phyloP scores from a whole-genome alignment of 768 basidiomycete species.

The Collybiopsis confluens region DNA sequence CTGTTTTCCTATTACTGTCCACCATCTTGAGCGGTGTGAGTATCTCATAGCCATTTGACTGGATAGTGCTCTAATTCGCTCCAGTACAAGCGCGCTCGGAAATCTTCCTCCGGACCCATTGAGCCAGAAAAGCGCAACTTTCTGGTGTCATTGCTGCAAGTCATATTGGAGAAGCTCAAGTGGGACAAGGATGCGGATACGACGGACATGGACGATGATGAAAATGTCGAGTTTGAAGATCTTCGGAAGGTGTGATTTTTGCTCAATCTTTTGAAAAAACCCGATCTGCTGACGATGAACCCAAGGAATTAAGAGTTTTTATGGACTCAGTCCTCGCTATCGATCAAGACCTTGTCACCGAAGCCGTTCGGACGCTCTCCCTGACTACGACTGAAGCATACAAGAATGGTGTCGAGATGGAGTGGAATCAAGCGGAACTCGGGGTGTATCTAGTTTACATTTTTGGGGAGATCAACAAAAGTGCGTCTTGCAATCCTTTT shows the following conservation, averaged over 20 bases:
- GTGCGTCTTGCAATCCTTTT: slow-evolving; percentile 36
- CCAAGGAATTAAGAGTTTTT: slow-evolving; percentile 78
- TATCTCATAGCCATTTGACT: no score
- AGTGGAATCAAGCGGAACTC: slow-evolving; percentile 93
- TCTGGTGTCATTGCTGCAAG: slow-evolving; percentile 70
- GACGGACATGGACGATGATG: slow-evolving; percentile 86
- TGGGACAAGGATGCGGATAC: slow-evolving; percentile 82
- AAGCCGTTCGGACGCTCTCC: slow-evolving; percentile 68
- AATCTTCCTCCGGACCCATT: slow-evolving; percentile 55
- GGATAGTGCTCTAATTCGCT: no score
- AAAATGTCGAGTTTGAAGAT: slow-evolving; percentile 74
- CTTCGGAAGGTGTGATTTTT: slow-evolving; percentile 66
- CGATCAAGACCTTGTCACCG: slow-evolving; percentile 81
- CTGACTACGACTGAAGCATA: slow-evolving; percentile 72
- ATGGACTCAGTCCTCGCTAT: slow-evolving; percentile 84
- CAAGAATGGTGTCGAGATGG: slow-evolving; percentile 54
- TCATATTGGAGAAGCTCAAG: slow-evolving; percentile 83
- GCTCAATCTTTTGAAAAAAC: not conserved
- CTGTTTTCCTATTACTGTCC: slow-evolving; percentile 79
- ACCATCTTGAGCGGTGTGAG: slow-evolving; percentile 71
- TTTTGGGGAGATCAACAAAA: slow-evolving; percentile 90
- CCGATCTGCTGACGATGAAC: slow-evolving; percentile 4
- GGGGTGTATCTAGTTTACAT: slow-evolving; percentile 92
- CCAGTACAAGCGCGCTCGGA: slow-evolving; percentile 80
- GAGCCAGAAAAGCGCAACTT: slow-evolving; percentile 72